phyloP scores from a whole-genome alignment of 495 filamentous ascomycete species.

The Filosporella fistucella region DNA sequence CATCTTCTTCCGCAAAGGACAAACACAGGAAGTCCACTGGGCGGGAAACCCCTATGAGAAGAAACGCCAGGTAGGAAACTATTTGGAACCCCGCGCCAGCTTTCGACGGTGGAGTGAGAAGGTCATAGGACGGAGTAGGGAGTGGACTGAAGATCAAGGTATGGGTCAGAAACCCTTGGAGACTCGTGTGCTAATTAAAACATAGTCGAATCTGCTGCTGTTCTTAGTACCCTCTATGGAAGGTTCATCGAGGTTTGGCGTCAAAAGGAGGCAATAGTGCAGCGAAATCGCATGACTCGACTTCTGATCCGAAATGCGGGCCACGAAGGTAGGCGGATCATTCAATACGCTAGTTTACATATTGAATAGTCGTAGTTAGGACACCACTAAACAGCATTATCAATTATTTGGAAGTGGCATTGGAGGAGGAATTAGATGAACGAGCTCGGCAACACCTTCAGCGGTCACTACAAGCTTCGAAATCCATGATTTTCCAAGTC shows the following conservation, averaged over 20 bases:
- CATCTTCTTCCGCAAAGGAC: constrained; percentile 80
- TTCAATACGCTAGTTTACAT: neutral
- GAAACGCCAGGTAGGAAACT: constrained; percentile 56
- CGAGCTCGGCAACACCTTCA: constrained; percentile 79
- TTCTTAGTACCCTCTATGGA: constrained; percentile 12
- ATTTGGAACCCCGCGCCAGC: constrained; percentile 68
- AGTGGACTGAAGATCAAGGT: constrained; percentile 64
- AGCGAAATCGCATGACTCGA: constrained; percentile 74
- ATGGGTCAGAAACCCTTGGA: no score
- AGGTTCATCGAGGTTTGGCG: constrained; percentile 67
- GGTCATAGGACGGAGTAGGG: constrained; percentile 63
- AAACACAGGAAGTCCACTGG: constrained; percentile 72
- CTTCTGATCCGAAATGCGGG: constrained; percentile 40
- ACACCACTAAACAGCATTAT: constrained; percentile 85
- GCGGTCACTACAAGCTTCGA: constrained; percentile 84
- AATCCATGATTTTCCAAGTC: constrained; percentile 89
- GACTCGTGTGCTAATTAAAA: neutral
- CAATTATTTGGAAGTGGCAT: constrained; percentile 14
- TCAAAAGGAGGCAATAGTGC: constrained; percentile 80
- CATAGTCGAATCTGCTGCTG: constrained; percentile 10
- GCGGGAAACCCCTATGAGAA: constrained; percentile 92
- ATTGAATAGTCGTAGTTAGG: constrained; percentile 60
- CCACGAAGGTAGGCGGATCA: constrained; percentile 5
- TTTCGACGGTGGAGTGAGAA: constrained; percentile 73
- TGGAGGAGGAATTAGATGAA: constrained; percentile 15